These are phyloP conservation scores for Zymoseptoria crescenta DNA, from an alignment of 2,329 filamentous ascomycete species.

Conservation along the genomic window DNA sequence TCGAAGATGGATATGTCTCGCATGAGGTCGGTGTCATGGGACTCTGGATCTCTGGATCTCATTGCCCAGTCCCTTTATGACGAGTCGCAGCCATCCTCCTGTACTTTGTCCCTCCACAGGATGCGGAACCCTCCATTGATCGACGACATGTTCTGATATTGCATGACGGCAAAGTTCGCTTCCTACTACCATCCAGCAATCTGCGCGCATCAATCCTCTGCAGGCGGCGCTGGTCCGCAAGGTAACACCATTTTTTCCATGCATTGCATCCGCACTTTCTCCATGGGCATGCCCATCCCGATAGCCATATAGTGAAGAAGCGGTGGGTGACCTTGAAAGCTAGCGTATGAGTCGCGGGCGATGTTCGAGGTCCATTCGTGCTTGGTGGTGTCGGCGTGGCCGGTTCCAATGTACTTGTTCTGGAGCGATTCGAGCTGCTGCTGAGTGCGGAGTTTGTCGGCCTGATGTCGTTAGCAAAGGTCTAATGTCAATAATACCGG, in stretches of 20 bases:
- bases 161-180: background rate
- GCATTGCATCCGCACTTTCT: slow-evolving; percentile 70
- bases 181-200: background rate
- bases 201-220: slow-evolving; percentile 17
- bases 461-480: slow-evolving; percentile 39
- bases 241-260: slow-evolving; percentile 67
- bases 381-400: slow-evolving; percentile 91
- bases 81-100: background rate
- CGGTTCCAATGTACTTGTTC: slow-evolving; percentile 90
- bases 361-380: slow-evolving; percentile 98
- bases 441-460: slow-evolving; percentile 94
- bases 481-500: background rate
- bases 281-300: slow-evolving; percentile 71
- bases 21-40: no score
- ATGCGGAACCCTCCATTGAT: background rate
- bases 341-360: slow-evolving; percentile 83
- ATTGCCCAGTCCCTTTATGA: background rate
- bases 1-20: no score
- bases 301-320: slow-evolving; percentile 83
- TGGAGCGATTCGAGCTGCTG: slow-evolving; percentile 97
- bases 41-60: no score
- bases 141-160: background rate
- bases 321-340: slow-evolving; percentile 81
- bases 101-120: background rate
- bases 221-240: slow-evolving; percentile 37